These are phyloP conservation scores for Salinomyces thailandicus DNA, from an alignment of 2,329 filamentous ascomycete species.

Conservation along the genomic window DNA sequence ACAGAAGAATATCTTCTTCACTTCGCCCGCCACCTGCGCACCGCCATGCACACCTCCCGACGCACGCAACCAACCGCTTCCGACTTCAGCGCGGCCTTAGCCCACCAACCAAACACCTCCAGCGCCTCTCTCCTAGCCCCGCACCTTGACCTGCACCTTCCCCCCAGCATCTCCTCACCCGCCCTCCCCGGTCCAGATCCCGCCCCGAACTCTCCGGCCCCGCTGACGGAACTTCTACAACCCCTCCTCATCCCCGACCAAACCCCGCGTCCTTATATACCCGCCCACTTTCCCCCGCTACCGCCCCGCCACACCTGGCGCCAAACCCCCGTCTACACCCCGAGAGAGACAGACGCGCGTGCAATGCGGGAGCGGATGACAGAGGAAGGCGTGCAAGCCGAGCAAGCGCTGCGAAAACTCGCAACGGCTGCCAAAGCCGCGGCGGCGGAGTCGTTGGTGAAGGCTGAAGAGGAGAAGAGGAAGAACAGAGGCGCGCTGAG, in stretches of 20 bases:
- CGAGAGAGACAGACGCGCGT: constrained; percentile 49
- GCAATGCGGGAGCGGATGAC: constrained; percentile 48
- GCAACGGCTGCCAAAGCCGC: constrained; percentile 41
- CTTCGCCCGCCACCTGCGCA: constrained; percentile 43
- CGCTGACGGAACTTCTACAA: constrained; percentile 41
- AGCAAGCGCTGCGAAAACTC: constrained; percentile 54
- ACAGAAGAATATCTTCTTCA: constrained; percentile 50
- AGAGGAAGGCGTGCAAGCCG: constrained; percentile 54
- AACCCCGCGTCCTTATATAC: constrained; percentile 45
- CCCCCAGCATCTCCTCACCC: constrained; percentile 28
- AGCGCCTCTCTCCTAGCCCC: constrained; percentile 29
- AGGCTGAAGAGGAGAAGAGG: constrained; percentile 32
- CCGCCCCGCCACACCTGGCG: constrained; percentile 56
- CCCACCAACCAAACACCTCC: constrained; percentile 25
- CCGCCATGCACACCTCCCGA: constrained; percentile 48
- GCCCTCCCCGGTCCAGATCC: constrained; percentile 32
- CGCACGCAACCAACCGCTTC: constrained; percentile 46
- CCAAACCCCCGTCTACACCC: constrained; percentile 47
- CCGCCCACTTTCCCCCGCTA: constrained; percentile 50
- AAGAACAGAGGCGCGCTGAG: constrained; percentile 27
- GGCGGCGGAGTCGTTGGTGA: constrained; percentile 24
- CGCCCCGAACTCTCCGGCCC: constrained; percentile 30
- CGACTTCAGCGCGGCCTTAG: constrained; percentile 48
- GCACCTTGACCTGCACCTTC: constrained; percentile 30
- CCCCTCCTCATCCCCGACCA: constrained; percentile 33